These are phyloP conservation scores for Penicillium paxilli DNA, from an alignment of 495 filamentous ascomycete genomes.

Conservation along the genomic window DNA sequence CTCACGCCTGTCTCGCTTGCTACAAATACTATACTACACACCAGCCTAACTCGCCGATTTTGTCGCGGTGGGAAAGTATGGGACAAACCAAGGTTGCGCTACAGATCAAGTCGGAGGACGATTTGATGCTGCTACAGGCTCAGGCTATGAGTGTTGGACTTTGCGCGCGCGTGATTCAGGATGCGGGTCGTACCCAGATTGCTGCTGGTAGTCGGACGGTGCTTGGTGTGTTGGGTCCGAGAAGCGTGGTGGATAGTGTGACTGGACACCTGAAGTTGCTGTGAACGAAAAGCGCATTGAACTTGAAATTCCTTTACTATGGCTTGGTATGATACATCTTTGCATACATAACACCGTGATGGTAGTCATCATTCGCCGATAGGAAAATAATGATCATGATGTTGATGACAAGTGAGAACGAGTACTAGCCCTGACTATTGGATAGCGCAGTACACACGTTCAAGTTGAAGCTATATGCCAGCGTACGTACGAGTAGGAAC, in stretches of 20 bases:
- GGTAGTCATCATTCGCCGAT: neutral
- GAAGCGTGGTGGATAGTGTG: slow-evolving; percentile 80
- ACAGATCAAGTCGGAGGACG: slow-evolving; percentile 79
- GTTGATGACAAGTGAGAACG: slow-evolving; percentile 17
- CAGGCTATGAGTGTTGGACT: slow-evolving; percentile 81
- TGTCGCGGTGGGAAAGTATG: slow-evolving; percentile 76
- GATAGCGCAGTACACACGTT: too few species aligned
- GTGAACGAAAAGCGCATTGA: slow-evolving; percentile 46
- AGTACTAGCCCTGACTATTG: too few species aligned
- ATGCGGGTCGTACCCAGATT: slow-evolving; percentile 98
- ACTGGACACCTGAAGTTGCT: slow-evolving; percentile 88
- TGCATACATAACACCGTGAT: too few species aligned
- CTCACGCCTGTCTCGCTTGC: slow-evolving; percentile 95
- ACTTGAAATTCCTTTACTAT: too few species aligned
- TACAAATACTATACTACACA: slow-evolving; percentile 78
- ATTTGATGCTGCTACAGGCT: slow-evolving; percentile 72
- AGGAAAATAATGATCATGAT: slow-evolving; percentile 30
- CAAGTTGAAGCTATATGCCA: too few species aligned
- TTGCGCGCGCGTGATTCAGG: slow-evolving; percentile 83
- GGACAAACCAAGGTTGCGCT: slow-evolving; percentile 94
- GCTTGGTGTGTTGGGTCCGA: slow-evolving; percentile 85
- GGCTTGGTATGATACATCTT: too few species aligned
- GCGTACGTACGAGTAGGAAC: too few species aligned
- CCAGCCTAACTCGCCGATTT: slow-evolving; percentile 59
- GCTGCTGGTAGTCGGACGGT: slow-evolving; percentile 89